These are phyloP conservation scores for Boletus smithii DNA, from an alignment of 1,284 basidiomycete genomes.

Conservation along the genomic window DNA sequence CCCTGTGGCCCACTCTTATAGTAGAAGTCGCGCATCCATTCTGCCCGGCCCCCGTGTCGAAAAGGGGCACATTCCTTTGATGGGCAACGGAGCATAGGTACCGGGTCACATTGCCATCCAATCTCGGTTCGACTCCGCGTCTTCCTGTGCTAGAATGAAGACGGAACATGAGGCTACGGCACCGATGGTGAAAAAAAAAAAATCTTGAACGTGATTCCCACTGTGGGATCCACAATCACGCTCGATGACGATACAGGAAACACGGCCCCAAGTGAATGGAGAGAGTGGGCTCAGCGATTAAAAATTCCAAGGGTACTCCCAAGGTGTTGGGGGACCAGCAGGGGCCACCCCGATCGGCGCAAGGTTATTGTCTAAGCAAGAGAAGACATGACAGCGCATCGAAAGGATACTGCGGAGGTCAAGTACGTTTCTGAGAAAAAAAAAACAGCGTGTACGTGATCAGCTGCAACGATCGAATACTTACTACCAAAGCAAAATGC, in stretches of 20 bases:
- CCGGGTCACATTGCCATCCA: background rate
- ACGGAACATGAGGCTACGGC: conserved; percentile 1
- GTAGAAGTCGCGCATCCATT: background rate
- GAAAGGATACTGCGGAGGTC: background rate
- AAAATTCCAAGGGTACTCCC: conserved; percentile 1
- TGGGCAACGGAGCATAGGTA: background rate
- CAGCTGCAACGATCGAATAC: background rate
- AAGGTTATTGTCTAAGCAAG: conserved; percentile 1
- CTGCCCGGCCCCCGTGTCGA: conserved; percentile 9
- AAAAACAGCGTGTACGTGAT: conserved; percentile 16
- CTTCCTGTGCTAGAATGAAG: background rate
- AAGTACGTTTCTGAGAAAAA: conserved; percentile 4
- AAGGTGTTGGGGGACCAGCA: conserved; percentile 1
- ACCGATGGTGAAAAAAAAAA: conserved; percentile 1
- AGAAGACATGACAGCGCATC: conserved; percentile 13
- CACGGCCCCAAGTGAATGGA: conserved; percentile 14
- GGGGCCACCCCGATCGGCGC: conserved; percentile 11
- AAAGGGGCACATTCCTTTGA: background rate
- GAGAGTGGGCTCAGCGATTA: conserved; percentile 12
- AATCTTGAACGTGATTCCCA: conserved; percentile 18
- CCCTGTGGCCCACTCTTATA: conserved; percentile 24
- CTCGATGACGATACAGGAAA: conserved; percentile 4
- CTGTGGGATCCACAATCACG: conserved; percentile 17
- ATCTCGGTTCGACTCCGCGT: background rate
- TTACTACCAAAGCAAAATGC: too few relatives aligned